These are phyloP conservation scores for Leishmania martiniquensis DNA, from an alignment of 208 protist genomes.

Conservation along the genomic window DNA sequence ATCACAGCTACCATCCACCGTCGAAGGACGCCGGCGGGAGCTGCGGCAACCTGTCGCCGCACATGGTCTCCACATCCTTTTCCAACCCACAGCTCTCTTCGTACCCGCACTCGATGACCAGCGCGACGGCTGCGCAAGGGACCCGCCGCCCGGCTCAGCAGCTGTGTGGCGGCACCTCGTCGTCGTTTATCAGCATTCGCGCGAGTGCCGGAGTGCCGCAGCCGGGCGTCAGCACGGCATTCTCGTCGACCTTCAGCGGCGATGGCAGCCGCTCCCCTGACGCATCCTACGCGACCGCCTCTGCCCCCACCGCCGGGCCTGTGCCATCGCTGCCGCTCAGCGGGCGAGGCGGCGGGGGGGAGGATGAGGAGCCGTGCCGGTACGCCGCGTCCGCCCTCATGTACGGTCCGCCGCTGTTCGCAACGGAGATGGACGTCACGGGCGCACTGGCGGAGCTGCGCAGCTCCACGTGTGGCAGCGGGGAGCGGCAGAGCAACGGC, in stretches of 20 bases:
- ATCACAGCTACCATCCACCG: background rate
- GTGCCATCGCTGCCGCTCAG: background rate
- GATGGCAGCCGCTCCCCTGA: background rate
- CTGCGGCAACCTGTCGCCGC: constrained; percentile 12
- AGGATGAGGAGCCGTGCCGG: constrained; percentile 15
- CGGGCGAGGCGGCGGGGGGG: constrained; percentile 6
- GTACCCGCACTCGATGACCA: constrained; percentile 2
- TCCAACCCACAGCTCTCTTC: constrained; percentile 1
- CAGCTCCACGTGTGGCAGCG: constrained; percentile 15
- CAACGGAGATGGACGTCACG: constrained; percentile 37
- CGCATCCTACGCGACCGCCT: background rate
- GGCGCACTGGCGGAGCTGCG: constrained; percentile 37
- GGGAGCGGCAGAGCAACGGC: constrained; percentile 11
- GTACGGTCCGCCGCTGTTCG: constrained; percentile 31
- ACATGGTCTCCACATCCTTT: background rate
- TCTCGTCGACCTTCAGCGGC: background rate
- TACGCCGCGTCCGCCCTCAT: constrained; percentile 1
- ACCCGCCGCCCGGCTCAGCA: background rate
- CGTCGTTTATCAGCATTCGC: background rate
- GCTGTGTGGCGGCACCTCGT: constrained; percentile 8
- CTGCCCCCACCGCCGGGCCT: background rate
- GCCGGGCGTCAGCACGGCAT: background rate
- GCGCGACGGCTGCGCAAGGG: background rate
- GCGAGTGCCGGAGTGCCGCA: background rate
- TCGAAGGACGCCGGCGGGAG: constrained; percentile 4